These are phyloP conservation scores for Primulina eburnea DNA, from an alignment of 257 asterid genomes.

Conservation along the genomic window DNA sequence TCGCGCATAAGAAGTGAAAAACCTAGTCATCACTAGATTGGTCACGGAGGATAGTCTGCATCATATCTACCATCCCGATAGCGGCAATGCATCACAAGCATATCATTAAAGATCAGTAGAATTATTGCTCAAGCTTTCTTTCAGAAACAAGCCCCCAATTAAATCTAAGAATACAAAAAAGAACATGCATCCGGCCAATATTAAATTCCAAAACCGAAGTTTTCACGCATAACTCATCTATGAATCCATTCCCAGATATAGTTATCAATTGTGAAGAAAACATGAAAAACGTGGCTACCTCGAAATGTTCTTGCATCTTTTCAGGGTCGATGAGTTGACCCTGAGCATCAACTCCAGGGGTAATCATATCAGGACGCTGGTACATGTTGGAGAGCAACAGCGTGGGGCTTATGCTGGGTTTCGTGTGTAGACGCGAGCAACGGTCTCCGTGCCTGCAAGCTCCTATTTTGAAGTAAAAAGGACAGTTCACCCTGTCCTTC, in stretches of 20 bases:
- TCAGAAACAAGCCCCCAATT: not conserved
- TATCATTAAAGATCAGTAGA: no score
- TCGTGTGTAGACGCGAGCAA: constrained; percentile 90
- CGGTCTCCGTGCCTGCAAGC: constrained; percentile 98
- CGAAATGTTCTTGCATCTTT: constrained; percentile 83
- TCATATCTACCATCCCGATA: not conserved
- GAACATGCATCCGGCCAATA: no score
- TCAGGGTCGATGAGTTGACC: constrained; percentile 81
- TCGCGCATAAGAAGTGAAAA: not conserved
- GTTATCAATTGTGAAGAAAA: no score
- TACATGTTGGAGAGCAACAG: constrained; percentile 86
- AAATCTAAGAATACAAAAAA: no score
- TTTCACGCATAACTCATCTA: no score
- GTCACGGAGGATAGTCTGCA: no score
- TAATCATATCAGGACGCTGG: constrained; percentile 91
- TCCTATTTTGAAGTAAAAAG: constrained; percentile 94
- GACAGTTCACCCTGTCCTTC: constrained; percentile 91
- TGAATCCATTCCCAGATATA: no score
- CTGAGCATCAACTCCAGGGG: constrained; percentile 92
- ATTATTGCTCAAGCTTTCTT: no score
- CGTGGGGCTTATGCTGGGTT: constrained; percentile 90
- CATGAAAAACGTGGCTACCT: constrained; percentile 37
- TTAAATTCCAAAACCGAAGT: no score
- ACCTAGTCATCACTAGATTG: not conserved
- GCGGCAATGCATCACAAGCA: not conserved